These are phyloP conservation scores for Termitomyces sp. DNA, from an alignment of 768 basidiomycete species.

Conservation along the genomic window DNA sequence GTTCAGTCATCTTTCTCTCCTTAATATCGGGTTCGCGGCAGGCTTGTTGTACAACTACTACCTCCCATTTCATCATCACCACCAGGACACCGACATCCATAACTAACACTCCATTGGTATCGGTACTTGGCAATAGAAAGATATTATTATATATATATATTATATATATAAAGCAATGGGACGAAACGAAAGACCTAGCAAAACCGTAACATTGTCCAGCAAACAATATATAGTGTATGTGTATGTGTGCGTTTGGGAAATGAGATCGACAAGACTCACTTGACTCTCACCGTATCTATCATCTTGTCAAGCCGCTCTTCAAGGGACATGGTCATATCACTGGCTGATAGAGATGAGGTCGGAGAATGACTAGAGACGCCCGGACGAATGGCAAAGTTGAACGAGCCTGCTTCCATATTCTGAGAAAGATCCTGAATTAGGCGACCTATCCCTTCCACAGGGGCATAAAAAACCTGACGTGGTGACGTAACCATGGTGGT, in stretches of 20 bases:
- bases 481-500: slow-evolving; percentile 22
- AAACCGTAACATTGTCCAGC: slow-evolving; percentile 10
- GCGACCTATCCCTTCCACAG: slow-evolving; percentile 73
- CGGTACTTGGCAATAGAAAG: slow-evolving; percentile 12
- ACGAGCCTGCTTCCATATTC: slow-evolving; percentile 77
- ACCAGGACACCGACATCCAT: slow-evolving; percentile 11
- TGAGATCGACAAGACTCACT: slow-evolving; percentile 13
- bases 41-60: slow-evolving; percentile 3
- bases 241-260: slow-evolving; percentile 11
- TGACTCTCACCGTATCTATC: slow-evolving; percentile 41
- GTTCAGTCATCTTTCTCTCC: slow-evolving; percentile 3
- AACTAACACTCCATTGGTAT: slow-evolving; percentile 19
- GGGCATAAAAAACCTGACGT: slow-evolving; percentile 66
- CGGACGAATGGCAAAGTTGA: slow-evolving; percentile 51
- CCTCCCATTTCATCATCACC: slow-evolving; percentile 8
- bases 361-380: slow-evolving; percentile 41
- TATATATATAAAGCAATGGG: slow-evolving; percentile 16
- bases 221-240: slow-evolving; percentile 9
- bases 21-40: slow-evolving; percentile 8
- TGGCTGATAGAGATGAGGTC: slow-evolving; percentile 59
- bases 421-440: slow-evolving; percentile 80
- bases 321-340: slow-evolving; percentile 61
- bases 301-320: slow-evolving; percentile 75
- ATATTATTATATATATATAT: slow-evolving; percentile 17
- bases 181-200: slow-evolving; percentile 15